Evolutionary conservation across 331 rosid genomes (phyloP), one percentile per base, ranked within the genome.

Genomic region (Rosa hybrid): DNA sequence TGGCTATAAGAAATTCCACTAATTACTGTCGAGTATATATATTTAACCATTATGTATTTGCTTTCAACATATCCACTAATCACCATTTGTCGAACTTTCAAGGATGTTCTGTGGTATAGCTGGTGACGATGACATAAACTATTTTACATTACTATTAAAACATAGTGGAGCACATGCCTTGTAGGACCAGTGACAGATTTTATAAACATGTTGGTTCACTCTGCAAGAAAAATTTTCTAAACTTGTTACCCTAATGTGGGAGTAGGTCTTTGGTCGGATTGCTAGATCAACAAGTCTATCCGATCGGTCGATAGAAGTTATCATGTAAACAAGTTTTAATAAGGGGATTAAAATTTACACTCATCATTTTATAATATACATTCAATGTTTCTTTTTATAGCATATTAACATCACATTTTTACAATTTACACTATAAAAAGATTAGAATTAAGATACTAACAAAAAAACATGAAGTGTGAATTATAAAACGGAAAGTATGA

Each of bases 1-100:
- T 74, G 70, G 60, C 72, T 56, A 5, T 12, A 72, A 78, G 68
- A 84, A 68, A 50, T 18, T 79, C 48, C 71, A 25, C 68, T 42
- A 48, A 38, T 71, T 76, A 71, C 42, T 38, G 21, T 50, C 51
- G 12, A 7, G 0, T 51, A n/a, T 73, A 2, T 51, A n/a, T 73
- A 2, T 53, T 38, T 38, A 23, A 75, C 30, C 56, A 21, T 38
- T 75, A 3, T 16, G n/a, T 16, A 27, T 45, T 45, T 14, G 30
- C 80, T 60, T 60, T 46, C 79, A 27, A 45, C 80, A 10, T 11
- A 46, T 17, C 27, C 46, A 20, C 13, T 14, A 75, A 41, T 73
- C 64, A 62, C 54, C 72, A 17, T 62, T 6, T 25, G 45, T 60
- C 27, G 11, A 23, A 27, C 41, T 49, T 27, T 4, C 41, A 13